Evolutionary conservation across 2,329 filamentous ascomycete genomes (phyloP).

Genomic region (Lasiodiplodia sp.): DNA sequence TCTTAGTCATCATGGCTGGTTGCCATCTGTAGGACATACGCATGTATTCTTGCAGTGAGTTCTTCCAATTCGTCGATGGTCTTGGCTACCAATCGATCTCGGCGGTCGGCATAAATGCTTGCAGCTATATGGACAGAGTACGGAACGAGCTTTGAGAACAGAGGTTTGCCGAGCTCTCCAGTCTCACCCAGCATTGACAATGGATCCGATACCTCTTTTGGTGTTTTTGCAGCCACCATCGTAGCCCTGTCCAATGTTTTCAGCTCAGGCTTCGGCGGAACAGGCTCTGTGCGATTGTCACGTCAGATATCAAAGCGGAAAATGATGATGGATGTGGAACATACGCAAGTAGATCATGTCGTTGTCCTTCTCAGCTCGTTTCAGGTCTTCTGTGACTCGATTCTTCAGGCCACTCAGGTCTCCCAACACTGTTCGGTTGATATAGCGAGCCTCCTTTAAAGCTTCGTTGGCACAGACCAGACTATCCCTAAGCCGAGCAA

Average conservation of each 20-base stretch:
- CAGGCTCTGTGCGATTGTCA: conserved; percentile 60
- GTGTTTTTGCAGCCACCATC: conserved; percentile 83
- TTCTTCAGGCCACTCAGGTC: conserved; percentile 85
- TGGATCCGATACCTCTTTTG: conserved; percentile 82
- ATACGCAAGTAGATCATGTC: conserved; percentile 89
- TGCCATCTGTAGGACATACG: conserved; percentile 50
- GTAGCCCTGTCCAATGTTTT: conserved; percentile 84
- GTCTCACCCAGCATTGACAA: conserved; percentile 81
- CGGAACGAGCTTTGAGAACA: conserved; percentile 91
- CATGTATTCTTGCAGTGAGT: conserved; percentile 80
- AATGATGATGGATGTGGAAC: conserved; percentile 36
- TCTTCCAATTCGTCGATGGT: conserved; percentile 82
- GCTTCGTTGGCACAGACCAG: conserved; percentile 84
- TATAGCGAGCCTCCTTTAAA: conserved; percentile 80
- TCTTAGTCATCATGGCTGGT: neutral
- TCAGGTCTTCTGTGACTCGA: conserved; percentile 84
- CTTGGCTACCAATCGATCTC: conserved; percentile 89
- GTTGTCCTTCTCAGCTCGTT: conserved; percentile 93
- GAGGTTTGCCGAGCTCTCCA: conserved; percentile 79
- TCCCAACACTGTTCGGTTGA: conserved; percentile 80
- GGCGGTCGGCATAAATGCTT: conserved; percentile 91
- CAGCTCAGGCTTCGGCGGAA: conserved; percentile 88
- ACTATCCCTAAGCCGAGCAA: conserved; percentile 83
- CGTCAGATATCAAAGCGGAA: conserved; percentile 3
- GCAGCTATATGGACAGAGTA: conserved; percentile 95